Conservation (phyloP, 345 rosid species). For the Firmiana major region DNA sequence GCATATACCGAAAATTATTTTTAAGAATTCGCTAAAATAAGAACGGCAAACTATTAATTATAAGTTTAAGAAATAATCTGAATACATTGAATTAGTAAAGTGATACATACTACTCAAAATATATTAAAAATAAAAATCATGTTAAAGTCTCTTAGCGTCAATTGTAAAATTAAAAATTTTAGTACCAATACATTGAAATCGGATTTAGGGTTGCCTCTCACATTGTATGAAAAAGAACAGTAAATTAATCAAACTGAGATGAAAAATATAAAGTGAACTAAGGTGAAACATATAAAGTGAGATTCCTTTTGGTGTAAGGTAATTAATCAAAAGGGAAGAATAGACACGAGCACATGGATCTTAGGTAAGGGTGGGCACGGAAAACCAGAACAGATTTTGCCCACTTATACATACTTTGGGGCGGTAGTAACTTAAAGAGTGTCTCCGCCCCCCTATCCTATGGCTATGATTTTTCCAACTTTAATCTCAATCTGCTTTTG, state of each 20-base stretch:
- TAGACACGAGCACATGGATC: slow-evolving; percentile 41
- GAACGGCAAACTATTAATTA: background rate
- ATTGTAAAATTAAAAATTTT: too few species aligned
- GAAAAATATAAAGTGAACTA: too few species aligned
- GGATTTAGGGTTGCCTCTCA: background rate
- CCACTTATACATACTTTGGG: slow-evolving; percentile 16
- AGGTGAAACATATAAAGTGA: background rate
- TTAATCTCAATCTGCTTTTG: slow-evolving; percentile 12
- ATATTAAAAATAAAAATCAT: too few species aligned
- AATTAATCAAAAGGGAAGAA: background rate
- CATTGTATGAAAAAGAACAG: background rate
- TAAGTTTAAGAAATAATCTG: too few species aligned
- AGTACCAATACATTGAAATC: too few species aligned
- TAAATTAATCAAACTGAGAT: background rate
- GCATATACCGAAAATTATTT: too few species aligned
- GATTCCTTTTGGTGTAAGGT: background rate
- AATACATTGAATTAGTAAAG: too few species aligned
- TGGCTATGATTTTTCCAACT: background rate
- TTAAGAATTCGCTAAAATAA: background rate
- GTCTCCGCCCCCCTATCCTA: background rate
- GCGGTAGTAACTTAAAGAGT: slow-evolving; percentile 1
- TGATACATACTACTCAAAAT: too few species aligned
- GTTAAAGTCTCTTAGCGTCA: too few species aligned
- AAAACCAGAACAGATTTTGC: background rate
- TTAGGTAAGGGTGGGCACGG: slow-evolving; percentile 23